A percentile compares a stretch with the other conserved stretches of the same genome.
phyloP scores from a whole-genome alignment of 768 basidiomycete genomes.

The Suillus americanus region DNA sequence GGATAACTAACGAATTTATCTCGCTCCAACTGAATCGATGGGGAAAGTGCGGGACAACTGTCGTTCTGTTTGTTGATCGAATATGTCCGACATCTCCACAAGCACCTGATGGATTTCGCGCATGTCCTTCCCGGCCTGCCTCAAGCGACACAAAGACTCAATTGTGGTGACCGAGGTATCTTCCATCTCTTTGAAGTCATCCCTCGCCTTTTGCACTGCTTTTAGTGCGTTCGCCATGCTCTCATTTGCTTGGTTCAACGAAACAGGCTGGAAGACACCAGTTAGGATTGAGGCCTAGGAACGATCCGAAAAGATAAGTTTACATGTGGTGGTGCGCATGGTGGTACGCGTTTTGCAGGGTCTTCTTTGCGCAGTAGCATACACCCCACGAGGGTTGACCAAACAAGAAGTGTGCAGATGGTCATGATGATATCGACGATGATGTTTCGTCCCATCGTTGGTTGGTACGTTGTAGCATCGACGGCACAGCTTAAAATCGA shows the following conservation, averaged over 20 bases:
- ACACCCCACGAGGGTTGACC: neutral
- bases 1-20: neutral
- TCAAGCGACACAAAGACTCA: neutral
- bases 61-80: neutral
- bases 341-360: neutral
- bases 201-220: neutral
- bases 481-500: neutral
- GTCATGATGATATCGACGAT: neutral
- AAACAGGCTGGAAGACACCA: neutral
- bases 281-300: neutral
- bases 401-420: neutral
- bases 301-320: neutral
- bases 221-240: neutral
- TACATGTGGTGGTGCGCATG: neutral
- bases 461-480: neutral
- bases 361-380: neutral
- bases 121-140: neutral
- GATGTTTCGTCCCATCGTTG: neutral
- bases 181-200: neutral
- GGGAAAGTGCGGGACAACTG: neutral
- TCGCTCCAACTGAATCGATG: neutral
- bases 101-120: constrained; percentile 27
- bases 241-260: neutral
- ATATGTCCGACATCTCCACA: constrained; percentile 30
- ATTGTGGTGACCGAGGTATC: neutral